Evolutionary conservation across 176 grass and related monocot species (phyloP).

Genomic region (Avena sativa): DNA sequence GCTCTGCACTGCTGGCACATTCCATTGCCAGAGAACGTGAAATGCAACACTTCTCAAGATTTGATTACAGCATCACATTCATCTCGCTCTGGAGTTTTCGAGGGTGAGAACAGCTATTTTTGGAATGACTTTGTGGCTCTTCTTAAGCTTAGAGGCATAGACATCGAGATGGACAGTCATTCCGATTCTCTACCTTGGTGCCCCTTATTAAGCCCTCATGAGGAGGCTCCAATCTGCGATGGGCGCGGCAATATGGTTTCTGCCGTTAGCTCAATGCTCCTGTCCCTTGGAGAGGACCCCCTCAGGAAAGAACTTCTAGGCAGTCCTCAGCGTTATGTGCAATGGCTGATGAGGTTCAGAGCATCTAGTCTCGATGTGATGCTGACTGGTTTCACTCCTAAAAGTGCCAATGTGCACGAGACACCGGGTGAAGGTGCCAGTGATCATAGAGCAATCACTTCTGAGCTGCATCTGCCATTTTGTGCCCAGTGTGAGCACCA

Average conservation of each 20-base stretch:
- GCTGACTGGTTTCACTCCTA: no score
- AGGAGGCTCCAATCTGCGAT: constrained; percentile 42
- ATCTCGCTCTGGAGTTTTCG: constrained; percentile 53
- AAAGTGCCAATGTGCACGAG: no score
- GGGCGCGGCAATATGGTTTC: constrained; percentile 67
- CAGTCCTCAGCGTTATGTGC: no score
- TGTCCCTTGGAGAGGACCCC: no score
- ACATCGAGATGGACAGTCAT: constrained; percentile 44
- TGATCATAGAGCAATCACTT: constrained; percentile 40
- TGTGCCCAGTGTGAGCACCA: no score
- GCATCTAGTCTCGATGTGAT: not conserved
- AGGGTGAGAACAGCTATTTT: constrained; percentile 59
- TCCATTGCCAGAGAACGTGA: constrained; percentile 71
- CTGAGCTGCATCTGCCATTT: constrained; percentile 50
- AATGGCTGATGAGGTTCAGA: constrained; percentile 64
- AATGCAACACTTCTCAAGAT: constrained; percentile 54
- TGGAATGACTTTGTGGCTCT: constrained; percentile 81
- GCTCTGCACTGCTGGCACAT: constrained; percentile 79
- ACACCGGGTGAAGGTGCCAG: no score
- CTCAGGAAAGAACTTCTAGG: no score
- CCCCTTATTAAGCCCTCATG: constrained; percentile 54
- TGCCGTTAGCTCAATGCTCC: constrained; percentile 33
- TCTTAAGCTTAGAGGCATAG: constrained; percentile 69
- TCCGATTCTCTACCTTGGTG: constrained; percentile 66
- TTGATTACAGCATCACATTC: constrained; percentile 50